Conservation (phyloP, 2,329 filamentous ascomycete species). For the Thelonectria blattea region DNA sequence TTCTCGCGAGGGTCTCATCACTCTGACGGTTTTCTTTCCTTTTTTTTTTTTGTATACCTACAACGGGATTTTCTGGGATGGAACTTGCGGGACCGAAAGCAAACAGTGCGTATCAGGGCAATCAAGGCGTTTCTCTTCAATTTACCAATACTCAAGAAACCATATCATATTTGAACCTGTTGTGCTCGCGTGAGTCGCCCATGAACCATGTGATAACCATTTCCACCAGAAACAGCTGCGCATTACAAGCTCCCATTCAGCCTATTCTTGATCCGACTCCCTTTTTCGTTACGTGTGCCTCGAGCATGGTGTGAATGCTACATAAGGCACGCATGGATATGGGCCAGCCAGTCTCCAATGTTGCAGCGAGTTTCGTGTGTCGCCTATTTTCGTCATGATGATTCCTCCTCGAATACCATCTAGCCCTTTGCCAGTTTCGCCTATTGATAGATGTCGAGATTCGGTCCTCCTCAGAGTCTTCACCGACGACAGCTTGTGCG, state of each 20-base stretch:
- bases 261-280: conserved; percentile 1
- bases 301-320: neutral
- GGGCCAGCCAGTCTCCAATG: neutral
- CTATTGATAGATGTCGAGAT: neutral
- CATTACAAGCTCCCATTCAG: neutral
- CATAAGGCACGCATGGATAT: neutral
- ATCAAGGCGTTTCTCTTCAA: conserved; percentile 30
- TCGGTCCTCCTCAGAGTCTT: neutral
- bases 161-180: conserved; percentile 1
- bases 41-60: conserved; percentile 30
- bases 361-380: neutral
- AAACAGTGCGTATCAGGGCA: conserved; percentile 37
- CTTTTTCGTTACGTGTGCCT: neutral
- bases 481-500: neutral
- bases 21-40: conserved; percentile 18
- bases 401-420: too few relatives aligned
- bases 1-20: conserved; percentile 3
- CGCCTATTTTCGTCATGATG: too few relatives aligned
- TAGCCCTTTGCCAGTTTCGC: too few relatives aligned
- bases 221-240: neutral
- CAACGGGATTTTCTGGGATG: conserved; percentile 20
- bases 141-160: conserved; percentile 30
- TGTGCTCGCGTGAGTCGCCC: neutral
- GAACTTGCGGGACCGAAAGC: conserved; percentile 30
- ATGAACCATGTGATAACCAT: neutral